Evolutionary conservation across 2,329 filamentous ascomycete species (phyloP), one percentile per base, ranked within the genome.

Genomic region (Penicillium sp.): DNA sequence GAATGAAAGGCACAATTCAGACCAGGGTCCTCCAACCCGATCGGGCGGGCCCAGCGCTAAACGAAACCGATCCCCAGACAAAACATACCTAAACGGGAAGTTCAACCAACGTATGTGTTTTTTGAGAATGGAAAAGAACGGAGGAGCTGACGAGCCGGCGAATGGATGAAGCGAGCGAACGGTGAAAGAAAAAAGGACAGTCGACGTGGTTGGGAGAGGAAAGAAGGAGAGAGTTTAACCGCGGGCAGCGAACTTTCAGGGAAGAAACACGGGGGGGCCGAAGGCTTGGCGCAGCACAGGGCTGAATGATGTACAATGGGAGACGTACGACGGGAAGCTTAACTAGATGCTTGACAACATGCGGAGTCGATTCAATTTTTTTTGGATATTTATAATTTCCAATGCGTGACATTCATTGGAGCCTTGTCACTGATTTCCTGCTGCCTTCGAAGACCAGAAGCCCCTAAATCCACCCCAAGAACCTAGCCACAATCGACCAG

Each of bases 211-310:
- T 37, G 25, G 15, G 23, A 12, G 36, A 37, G 38, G 29, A 31
- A 34, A 32, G 33, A 32, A 41, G 40, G 44, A 45, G 41, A 37
- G 39, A 32, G 26, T 32, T 40, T 41, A 37, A 43, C 29, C 41
- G 42, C 35, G 16, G 31, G 34, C 29, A 15, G 20, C 27, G 36
- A 35, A 42, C 40, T 17, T 32, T 35, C 12, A 30, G 13, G 28
- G 37, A 15, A 9, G 9, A 22, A 9, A 9, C 27, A 27, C 25
- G 6, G 6, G 10, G 25, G 25, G 10, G 6, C 25, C 6, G 11
- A 11, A 13, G 25, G 12, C 25, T 27, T 27, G 25, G 25, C 25
- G 18, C 18, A 9, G n/a, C 11, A 11, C 25, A 27, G 25, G 25
- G 25, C 25, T 27, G 25, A 27, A n/a, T 5, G 9, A 5, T 5